phyloP scores from a whole-genome alignment of 306 rosid genomes.

The Rubus idaeus region DNA sequence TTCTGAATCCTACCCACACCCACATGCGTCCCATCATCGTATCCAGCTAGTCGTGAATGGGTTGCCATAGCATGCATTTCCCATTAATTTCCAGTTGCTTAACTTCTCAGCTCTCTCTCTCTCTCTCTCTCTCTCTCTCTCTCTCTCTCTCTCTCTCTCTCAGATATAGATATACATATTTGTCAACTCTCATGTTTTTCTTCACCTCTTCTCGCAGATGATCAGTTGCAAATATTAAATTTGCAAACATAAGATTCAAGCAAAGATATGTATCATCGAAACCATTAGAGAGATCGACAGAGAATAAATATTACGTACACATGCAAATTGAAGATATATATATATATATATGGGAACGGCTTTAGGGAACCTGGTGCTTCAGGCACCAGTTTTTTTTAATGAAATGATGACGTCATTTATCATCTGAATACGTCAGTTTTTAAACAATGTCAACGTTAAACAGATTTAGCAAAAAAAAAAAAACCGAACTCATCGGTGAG shows the following conservation, averaged over 20 bases:
- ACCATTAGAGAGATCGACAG: background rate
- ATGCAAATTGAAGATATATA: conserved; percentile 3
- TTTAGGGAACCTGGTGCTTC: no score
- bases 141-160: conserved; percentile 3
- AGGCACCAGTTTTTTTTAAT: no score
- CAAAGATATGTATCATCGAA: conserved; percentile 21
- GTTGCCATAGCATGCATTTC: conserved; percentile 26
- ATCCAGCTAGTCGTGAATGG: conserved; percentile 54
- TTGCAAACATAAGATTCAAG: conserved; percentile 14
- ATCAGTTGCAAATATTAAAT: background rate
- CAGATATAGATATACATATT: background rate
- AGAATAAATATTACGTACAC: background rate
- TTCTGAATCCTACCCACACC: conserved; percentile 54
- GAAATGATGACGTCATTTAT: no score
- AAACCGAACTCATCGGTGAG: no score
- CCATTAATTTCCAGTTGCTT: conserved; percentile 18
- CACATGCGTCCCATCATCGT: conserved; percentile 73
- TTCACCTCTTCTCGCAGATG: conserved; percentile 29
- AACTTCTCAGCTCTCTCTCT: conserved; percentile 24
- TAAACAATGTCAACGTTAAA: no score
- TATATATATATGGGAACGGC: no score
- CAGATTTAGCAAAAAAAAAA: no score
- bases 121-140: background rate
- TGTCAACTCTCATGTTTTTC: conserved; percentile 47
- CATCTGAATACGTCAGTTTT: no score